A percentile compares a stretch with the other conserved stretches of the same genome.
Conservation (phyloP, 164 flowering plant genomes). For the Aristolochia fimbriata region DNA sequence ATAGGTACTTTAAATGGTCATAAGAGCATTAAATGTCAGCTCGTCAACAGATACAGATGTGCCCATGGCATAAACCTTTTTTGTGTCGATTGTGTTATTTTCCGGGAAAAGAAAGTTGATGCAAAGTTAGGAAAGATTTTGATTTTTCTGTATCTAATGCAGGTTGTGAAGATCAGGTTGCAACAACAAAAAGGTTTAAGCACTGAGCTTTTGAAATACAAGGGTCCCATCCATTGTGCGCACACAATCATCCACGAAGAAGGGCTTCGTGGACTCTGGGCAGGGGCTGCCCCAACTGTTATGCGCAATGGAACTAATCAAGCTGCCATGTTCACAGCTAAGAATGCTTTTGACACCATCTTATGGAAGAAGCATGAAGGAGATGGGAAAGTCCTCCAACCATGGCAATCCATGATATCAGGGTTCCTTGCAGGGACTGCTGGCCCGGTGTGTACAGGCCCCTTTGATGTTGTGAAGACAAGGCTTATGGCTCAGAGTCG, state of each 20-base stretch:
- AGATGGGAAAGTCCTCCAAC: conserved; percentile 72
- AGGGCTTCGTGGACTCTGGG: conserved; percentile 87
- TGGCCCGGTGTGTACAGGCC: conserved; percentile 95
- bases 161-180: conserved; percentile 95
- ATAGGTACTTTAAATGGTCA: too few species aligned
- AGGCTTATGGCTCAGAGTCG: conserved; percentile 92
- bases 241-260: conserved; percentile 77
- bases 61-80: too few species aligned
- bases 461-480: conserved; percentile 96
- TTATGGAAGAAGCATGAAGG: conserved; percentile 96
- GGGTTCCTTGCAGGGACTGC: conserved; percentile 97
- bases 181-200: conserved; percentile 92
- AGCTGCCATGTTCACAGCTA: conserved; percentile 95
- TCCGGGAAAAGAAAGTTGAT: not conserved
- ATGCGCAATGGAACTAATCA: conserved; percentile 99
- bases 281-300: conserved; percentile 94
- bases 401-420: conserved; percentile 98
- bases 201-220: conserved; percentile 74
- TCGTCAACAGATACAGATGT: too few species aligned
- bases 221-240: conserved; percentile 94
- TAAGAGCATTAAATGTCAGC: too few species aligned
- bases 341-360: conserved; percentile 63
- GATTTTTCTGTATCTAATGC: conserved; percentile 11
- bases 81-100: too few species aligned
- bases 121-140: not conserved